Base-by-base conservation (phyloP, 2,329 filamentous ascomycete genomes). In the Parafenestella ontariensis region DNA sequence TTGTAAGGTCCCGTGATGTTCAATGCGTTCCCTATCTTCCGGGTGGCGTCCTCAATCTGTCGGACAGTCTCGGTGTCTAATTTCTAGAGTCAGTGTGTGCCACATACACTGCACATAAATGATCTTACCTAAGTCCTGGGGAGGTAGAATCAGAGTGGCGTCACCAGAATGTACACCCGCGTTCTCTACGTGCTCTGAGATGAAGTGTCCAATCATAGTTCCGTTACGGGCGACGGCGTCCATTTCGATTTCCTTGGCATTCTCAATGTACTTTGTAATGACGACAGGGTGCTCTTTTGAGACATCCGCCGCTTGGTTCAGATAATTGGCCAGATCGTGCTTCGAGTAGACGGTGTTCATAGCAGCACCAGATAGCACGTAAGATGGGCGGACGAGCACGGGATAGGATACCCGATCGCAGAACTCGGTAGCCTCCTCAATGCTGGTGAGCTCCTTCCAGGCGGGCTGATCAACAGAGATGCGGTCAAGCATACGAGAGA, bases 271-370 rank as follows among this genome's bases (percentile, higher is more conserved):
- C 81, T 99, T 99, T 57, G 94, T 98, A 71, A 99, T 98, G 58
- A 99, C 95, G 10, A 99, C 95, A 0, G 95, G 95, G 76, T 98
- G 91, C 59, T 98, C 94, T 59, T 91, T 88, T 5, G 95, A 98
- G 42, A 99, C 95, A 62, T 96, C 93, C 6, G 86, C 91, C 49
- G 95, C 95, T 78, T 98, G 94, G 62, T 90, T 86, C 40, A 99
- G 83, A 77, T 96, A 98, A 70, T 84, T 89, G 68, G 91, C 90
- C 54, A 99, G 82, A 74, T 98, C 95, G 73, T 94, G 90, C 80
- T 96, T 88, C 0, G 94, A 97, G 81, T 98, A 98, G 31, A 98
- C 95, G 0, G 95, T 98, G 82, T 98, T 99, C 95, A 99, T 99
- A 17, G 95, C 95, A 43, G 95, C 95, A 63, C 95, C 95, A 1